These are phyloP conservation scores for Nicotiana sylvestris DNA, from an alignment of 257 asterid species.

Conservation along the genomic window DNA sequence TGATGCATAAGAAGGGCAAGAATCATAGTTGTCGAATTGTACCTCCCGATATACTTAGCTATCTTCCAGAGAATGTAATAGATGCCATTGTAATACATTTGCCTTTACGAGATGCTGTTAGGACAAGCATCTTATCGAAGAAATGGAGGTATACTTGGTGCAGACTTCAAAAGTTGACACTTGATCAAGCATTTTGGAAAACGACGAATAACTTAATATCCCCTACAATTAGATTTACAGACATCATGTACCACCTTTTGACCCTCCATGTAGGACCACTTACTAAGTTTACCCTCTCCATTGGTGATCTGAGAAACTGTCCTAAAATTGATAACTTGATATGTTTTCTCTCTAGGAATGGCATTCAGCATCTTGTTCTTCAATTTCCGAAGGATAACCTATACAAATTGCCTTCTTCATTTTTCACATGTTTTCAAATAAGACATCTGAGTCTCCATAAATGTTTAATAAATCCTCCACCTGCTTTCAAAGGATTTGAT, in stretches of 20 bases:
- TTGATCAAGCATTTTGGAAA: too few species aligned
- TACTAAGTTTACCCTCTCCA: slow-evolving; percentile 10
- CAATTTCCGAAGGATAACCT: not conserved
- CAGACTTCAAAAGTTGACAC: too few species aligned
- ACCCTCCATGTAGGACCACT: slow-evolving; percentile 16
- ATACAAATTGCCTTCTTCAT: slow-evolving; percentile 17
- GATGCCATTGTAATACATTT: too few species aligned
- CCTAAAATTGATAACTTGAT: slow-evolving; percentile 17
- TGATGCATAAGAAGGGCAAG: not conserved
- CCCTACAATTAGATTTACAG: too few species aligned
- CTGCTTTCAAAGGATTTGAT: slow-evolving; percentile 15
- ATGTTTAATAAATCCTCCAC: slow-evolving; percentile 3
- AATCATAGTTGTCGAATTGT: not conserved
- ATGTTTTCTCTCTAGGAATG: slow-evolving; percentile 4
- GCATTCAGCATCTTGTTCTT: not conserved
- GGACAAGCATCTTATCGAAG: too few species aligned
- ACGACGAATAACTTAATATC: too few species aligned
- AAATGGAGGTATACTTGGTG: too few species aligned
- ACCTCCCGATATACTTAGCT: not conserved
- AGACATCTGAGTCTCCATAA: not conserved
- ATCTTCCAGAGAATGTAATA: too few species aligned
- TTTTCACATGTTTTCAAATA: not conserved
- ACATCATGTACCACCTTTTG: not conserved
- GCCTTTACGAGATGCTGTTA: too few species aligned
- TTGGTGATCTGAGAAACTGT: slow-evolving; percentile 1